phyloP scores from a whole-genome alignment of 2,329 filamentous ascomycete species.

The Lecanosticta acicola region DNA sequence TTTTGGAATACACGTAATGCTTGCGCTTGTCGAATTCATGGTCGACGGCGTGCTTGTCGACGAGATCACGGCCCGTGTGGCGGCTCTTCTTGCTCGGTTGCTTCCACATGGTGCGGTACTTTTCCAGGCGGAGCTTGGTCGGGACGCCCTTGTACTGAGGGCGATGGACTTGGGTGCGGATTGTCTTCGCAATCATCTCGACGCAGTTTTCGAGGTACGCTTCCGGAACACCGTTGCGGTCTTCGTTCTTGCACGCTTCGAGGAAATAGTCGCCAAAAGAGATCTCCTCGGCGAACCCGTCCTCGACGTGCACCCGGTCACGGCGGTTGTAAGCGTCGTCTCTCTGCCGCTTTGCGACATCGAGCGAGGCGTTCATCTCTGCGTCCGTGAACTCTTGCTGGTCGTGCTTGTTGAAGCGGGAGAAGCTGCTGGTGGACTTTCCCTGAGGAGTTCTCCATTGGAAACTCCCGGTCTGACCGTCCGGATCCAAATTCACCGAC shows the following conservation, averaged over 20 bases:
- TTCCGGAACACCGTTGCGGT: background rate
- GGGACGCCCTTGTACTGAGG: background rate
- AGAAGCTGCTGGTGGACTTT: background rate
- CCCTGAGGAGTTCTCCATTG: background rate
- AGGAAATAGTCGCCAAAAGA: slow-evolving; percentile 2
- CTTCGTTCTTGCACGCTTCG: background rate
- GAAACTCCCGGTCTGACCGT: background rate
- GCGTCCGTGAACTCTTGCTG: background rate
- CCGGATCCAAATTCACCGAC: background rate
- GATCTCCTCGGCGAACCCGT: background rate
- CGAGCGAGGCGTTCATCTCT: background rate
- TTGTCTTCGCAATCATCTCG: background rate
- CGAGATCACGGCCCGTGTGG: background rate
- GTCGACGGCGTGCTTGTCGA: background rate
- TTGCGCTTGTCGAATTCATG: background rate
- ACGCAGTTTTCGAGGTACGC: background rate
- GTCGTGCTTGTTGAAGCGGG: background rate
- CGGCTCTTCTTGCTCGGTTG: background rate
- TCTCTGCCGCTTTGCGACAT: background rate
- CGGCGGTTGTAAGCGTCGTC: background rate
- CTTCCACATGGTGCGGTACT: background rate
- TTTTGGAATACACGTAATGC: background rate
- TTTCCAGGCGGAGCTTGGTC: background rate
- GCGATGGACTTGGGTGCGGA: background rate
- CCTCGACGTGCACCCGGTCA: background rate